These are phyloP conservation scores for Ephemerocybe angulata DNA, from an alignment of 768 basidiomycete species.

Conservation along the genomic window DNA sequence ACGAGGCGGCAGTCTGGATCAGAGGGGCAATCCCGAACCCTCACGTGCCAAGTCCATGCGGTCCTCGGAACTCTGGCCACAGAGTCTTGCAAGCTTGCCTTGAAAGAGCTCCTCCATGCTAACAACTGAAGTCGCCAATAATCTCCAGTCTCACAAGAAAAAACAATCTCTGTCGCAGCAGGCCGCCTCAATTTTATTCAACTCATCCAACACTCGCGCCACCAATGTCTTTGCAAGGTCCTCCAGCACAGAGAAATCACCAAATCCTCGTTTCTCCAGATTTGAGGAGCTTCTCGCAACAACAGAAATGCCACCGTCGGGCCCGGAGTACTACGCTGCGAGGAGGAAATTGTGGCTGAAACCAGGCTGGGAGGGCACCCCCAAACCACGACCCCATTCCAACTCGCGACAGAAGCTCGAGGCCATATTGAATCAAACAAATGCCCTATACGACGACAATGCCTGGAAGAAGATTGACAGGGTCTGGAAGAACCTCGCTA, in stretches of 20 bases:
- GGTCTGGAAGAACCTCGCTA: slow-evolving; percentile 60
- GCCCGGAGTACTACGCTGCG: slow-evolving; percentile 59
- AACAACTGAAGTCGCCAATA: neutral
- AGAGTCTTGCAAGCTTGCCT: neutral
- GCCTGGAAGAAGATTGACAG: slow-evolving; percentile 55
- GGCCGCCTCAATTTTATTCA: neutral
- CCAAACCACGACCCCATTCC: slow-evolving; percentile 24
- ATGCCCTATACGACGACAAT: slow-evolving; percentile 45
- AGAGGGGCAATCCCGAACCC: neutral
- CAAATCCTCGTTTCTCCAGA: slow-evolving; percentile 17
- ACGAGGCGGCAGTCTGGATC: slow-evolving; percentile 7
- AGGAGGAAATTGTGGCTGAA: slow-evolving; percentile 63
- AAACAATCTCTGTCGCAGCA: neutral
- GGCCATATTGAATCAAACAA: slow-evolving; percentile 43
- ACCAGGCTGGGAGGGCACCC: slow-evolving; percentile 18
- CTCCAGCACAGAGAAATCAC: slow-evolving; percentile 7
- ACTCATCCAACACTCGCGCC: neutral
- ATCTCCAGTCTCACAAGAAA: slow-evolving; percentile 3
- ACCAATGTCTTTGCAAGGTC: slow-evolving; percentile 3
- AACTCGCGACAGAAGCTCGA: slow-evolving; percentile 47
- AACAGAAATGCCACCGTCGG: slow-evolving; percentile 52
- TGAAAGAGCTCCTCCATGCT: slow-evolving; percentile 1
- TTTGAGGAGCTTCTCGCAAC: slow-evolving; percentile 40
- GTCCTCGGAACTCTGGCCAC: too few relatives aligned
- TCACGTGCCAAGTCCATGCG: too few relatives aligned